These are phyloP conservation scores for Apophysomyces ossiformis DNA, from an alignment of 371 early-diverging fungal species.

Conservation along the genomic window DNA sequence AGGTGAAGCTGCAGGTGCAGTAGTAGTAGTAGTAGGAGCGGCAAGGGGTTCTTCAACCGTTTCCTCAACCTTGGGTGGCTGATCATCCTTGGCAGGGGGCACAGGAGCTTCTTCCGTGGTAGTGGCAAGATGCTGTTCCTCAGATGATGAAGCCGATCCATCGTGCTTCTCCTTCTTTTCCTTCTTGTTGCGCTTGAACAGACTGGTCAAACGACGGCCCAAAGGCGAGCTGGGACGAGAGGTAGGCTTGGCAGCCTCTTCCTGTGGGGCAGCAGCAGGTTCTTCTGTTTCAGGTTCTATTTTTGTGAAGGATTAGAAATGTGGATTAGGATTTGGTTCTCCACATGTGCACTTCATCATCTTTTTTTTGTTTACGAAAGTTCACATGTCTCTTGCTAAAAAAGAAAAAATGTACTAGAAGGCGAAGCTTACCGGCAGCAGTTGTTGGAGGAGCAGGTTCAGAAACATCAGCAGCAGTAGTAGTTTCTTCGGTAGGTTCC, in stretches of 20 bases:
- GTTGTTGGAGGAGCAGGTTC: conserved; percentile 1
- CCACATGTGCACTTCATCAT: background rate
- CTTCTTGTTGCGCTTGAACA: conserved; percentile 17
- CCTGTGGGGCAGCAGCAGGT: background rate
- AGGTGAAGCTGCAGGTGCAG: conserved; percentile 15
- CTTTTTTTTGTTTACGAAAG: too few species aligned
- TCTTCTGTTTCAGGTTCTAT: background rate
- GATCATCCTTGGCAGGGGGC: conserved; percentile 6
- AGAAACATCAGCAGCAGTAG: conserved; percentile 15
- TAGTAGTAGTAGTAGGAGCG: background rate
- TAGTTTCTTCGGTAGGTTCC: conserved; percentile 16
- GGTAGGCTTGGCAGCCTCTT: background rate
- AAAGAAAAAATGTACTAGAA: background rate
- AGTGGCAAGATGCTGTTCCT: conserved; percentile 14
- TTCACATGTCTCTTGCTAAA: too few species aligned
- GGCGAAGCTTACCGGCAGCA: conserved; percentile 26
- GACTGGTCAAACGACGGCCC: conserved; percentile 17
- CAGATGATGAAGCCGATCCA: background rate
- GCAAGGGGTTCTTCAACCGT: background rate
- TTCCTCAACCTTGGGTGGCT: background rate
- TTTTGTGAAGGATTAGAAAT: background rate
- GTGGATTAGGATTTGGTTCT: background rate
- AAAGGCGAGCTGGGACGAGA: conserved; percentile 10
- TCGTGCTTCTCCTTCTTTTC: conserved; percentile 16
- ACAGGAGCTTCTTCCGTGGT: conserved; percentile 9